Base-by-base conservation (phyloP, 495 filamentous ascomycete genomes). In the Xylaria grammica region DNA sequence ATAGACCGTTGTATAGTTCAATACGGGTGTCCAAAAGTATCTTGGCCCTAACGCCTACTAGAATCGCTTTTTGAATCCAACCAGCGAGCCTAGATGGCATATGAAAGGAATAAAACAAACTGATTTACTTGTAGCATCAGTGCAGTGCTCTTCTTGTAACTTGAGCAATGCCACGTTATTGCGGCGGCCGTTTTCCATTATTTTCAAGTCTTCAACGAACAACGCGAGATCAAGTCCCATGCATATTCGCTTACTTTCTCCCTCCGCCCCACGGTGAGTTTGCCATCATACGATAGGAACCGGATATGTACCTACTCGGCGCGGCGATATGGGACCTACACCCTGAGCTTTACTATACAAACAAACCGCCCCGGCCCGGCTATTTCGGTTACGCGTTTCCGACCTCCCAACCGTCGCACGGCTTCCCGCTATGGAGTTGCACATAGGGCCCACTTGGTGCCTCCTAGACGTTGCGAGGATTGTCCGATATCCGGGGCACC, bases 401-500 rank as follows among this genome's bases (percentile, higher is more conserved):
- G 59, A 9, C 17, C 15, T 52, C 24, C 20, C 34, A 17, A 29
- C 4, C 20, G 20, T 36, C 4, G 19, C 1, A n/a, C 30, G 9
- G 44, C 13, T 9, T 22, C 45, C 30, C 32, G 46, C 59, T 49
- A 8, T 19, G 57, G 2, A 24, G 2, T 38, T 20, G 13, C n/a
- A 24, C 30, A 24, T 13, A 10, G 13, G 34, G 48, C 59, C 59
- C 59, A 62, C 59, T 51, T 60, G n/a, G 27, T 50, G 57, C 20
- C 13, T n/a, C 55, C 20, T 8, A 40, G 30, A 34, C 17, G 50
- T 36, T n/a, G 17, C 27, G 36, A 60, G 20, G 13, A 26, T 20
- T 17, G 30, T 51, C 59, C 59, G 59, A 62, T 51, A 52, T 52
- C 46, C 58, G 58, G 55, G 54, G 45, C 27, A 48, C 30, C 46